Evolutionary conservation across 768 basidiomycete genomes (phyloP).

Genomic region (Boletus tomentosulus): DNA sequence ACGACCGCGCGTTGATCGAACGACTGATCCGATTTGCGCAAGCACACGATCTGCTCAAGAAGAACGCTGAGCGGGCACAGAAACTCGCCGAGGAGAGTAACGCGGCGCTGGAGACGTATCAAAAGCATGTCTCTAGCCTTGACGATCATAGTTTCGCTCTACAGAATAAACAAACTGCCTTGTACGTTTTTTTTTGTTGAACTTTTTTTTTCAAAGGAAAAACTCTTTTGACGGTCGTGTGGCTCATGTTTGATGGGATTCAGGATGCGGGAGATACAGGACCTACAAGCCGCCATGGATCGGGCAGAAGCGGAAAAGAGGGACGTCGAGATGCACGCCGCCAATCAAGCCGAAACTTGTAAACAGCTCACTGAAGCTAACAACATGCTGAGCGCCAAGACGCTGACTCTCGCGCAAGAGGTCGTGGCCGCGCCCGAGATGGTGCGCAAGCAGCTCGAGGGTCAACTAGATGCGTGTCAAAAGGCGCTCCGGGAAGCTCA

Average conservation of each 20-base stretch:
- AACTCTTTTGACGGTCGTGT: background rate
- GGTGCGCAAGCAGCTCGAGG: constrained; percentile 60
- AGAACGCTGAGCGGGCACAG: constrained; percentile 88
- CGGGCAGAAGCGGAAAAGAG: constrained; percentile 57
- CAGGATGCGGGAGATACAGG: constrained; percentile 64
- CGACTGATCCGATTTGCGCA: constrained; percentile 80
- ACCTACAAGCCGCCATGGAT: constrained; percentile 60
- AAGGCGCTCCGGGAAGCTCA: constrained; percentile 59
- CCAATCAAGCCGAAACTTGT: constrained; percentile 71
- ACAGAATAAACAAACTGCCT: constrained; percentile 45
- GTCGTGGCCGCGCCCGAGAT: constrained; percentile 35
- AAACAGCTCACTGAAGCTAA: constrained; percentile 77
- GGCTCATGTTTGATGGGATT: background rate
- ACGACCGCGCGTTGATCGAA: constrained; percentile 82
- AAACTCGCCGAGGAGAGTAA: constrained; percentile 84
- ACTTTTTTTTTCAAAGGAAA: background rate
- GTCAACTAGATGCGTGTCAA: constrained; percentile 57
- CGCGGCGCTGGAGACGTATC: constrained; percentile 79
- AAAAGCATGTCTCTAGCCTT: constrained; percentile 77
- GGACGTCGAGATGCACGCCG: constrained; percentile 61
- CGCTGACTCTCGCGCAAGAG: constrained; percentile 47
- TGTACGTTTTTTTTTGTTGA: constrained; percentile 42
- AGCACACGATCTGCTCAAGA: constrained; percentile 87
- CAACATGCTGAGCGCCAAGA: constrained; percentile 66
- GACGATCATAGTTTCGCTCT: constrained; percentile 67